A percentile compares a stretch with the other conserved stretches of the same genome.
phyloP scores from a whole-genome alignment of 2,329 filamentous ascomycete genomes.

The Ophiostoma australiae region DNA sequence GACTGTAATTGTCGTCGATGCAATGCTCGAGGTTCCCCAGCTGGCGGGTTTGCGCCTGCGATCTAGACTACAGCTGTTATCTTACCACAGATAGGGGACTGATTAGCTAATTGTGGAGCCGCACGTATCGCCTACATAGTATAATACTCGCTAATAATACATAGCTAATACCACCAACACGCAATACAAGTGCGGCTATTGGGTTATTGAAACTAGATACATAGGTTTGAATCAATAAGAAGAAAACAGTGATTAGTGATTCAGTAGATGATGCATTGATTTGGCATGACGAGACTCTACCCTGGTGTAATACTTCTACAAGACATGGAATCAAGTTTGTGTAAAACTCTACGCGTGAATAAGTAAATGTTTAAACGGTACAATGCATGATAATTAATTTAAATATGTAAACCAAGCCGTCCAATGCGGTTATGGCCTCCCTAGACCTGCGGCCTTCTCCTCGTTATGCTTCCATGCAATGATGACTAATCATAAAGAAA shows the following conservation, averaged over 20 bases:
- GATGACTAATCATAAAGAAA: not conserved
- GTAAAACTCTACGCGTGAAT: not conserved
- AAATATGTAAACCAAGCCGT: not conserved
- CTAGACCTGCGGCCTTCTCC: not conserved
- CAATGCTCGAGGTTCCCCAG: not conserved
- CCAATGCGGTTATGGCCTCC: not conserved
- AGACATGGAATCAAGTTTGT: not conserved
- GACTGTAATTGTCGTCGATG: not conserved
- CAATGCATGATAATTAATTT: not conserved
- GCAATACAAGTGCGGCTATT: too few species aligned
- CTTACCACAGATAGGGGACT: conserved; percentile 10
- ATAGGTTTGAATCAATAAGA: too few species aligned
- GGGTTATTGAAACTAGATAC: too few species aligned
- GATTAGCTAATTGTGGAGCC: conserved; percentile 1
- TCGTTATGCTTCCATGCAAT: not conserved
- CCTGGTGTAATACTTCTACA: too few species aligned
- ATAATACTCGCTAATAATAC: too few species aligned
- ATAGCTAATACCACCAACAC: too few species aligned
- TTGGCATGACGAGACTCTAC: too few species aligned
- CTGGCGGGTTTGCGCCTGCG: conserved; percentile 1
- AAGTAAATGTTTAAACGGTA: not conserved
- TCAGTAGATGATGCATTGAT: too few species aligned
- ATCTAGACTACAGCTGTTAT: not conserved
- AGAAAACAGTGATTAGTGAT: too few species aligned
- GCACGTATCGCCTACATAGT: not conserved